These are phyloP conservation scores for Fusarium sp. DNA, from an alignment of 2,329 filamentous ascomycete genomes.

Conservation along the genomic window DNA sequence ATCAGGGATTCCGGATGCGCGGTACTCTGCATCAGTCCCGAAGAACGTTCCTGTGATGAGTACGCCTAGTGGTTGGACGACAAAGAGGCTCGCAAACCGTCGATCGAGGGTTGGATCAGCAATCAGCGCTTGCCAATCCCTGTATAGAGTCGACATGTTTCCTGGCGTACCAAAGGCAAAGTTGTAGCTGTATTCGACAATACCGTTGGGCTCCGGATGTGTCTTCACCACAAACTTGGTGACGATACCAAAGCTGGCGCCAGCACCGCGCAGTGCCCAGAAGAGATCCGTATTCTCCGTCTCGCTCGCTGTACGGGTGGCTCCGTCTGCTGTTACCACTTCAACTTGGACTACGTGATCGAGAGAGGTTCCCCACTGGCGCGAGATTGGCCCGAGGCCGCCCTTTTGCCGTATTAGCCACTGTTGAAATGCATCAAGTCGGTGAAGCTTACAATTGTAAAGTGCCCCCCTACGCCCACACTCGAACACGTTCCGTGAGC, in stretches of 20 bases:
- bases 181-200: slow-evolving; percentile 70
- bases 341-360: slow-evolving; percentile 62
- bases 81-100: slow-evolving; percentile 68
- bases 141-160: slow-evolving; percentile 62
- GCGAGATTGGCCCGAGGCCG: slow-evolving; percentile 67
- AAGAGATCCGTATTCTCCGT: slow-evolving; percentile 65
- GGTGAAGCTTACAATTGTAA: slow-evolving; percentile 62
- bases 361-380: slow-evolving; percentile 69
- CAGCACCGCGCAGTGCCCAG: slow-evolving; percentile 68
- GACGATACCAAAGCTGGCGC: slow-evolving; percentile 67
- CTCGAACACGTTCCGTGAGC: slow-evolving; percentile 70
- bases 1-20: slow-evolving; percentile 60
- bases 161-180: slow-evolving; percentile 61
- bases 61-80: slow-evolving; percentile 64
- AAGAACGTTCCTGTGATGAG: slow-evolving; percentile 72
- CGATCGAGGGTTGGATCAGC: slow-evolving; percentile 66
- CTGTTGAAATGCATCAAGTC: rapidly evolving
- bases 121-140: slow-evolving; percentile 69
- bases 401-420: slow-evolving; percentile 53
- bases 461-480: slow-evolving; percentile 70
- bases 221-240: slow-evolving; percentile 69
- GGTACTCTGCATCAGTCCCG: slow-evolving; percentile 67
- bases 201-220: slow-evolving; percentile 64
- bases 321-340: slow-evolving; percentile 68
- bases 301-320: slow-evolving; percentile 60